Conservation (phyloP, 2,329 filamentous ascomycete genomes). For the Berkeleyomyces rouxiae region DNA sequence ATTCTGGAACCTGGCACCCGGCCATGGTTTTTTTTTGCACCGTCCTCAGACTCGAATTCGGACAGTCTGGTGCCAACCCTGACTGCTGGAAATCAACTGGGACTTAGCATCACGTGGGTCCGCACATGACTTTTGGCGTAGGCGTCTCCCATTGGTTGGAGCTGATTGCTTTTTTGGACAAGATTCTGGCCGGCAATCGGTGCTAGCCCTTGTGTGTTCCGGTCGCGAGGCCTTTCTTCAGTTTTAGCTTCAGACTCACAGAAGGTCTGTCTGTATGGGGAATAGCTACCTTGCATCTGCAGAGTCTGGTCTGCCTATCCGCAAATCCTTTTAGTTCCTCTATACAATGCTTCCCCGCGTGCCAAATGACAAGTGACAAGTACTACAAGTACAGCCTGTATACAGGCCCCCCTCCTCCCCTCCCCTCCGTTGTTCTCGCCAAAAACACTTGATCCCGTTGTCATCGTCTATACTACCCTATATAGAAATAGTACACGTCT, state of each 20-base stretch:
- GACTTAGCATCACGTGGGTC: neutral
- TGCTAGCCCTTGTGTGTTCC: neutral
- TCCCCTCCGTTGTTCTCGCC: no score
- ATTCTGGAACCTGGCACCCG: constrained; percentile 4
- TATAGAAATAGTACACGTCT: no score
- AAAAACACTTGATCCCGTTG: no score
- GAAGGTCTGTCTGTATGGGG: no score
- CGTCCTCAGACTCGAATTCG: neutral
- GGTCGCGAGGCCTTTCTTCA: neutral
- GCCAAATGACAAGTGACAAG: no score
- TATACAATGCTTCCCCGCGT: no score
- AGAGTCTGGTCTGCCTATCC: no score
- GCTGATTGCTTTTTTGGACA: neutral
- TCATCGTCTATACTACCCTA: no score
- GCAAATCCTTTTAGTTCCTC: no score
- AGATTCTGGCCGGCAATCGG: neutral
- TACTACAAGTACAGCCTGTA: no score
- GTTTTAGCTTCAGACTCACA: constrained; percentile 14
- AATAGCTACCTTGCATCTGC: no score
- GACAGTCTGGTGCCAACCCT: neutral
- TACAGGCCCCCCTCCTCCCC: no score
- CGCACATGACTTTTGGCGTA: neutral
- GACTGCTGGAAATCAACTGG: neutral
- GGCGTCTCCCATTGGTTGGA: neutral
- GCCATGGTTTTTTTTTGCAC: neutral